Base-by-base conservation (phyloP, 129 eudicot species). In the Glebionis coronaria region DNA sequence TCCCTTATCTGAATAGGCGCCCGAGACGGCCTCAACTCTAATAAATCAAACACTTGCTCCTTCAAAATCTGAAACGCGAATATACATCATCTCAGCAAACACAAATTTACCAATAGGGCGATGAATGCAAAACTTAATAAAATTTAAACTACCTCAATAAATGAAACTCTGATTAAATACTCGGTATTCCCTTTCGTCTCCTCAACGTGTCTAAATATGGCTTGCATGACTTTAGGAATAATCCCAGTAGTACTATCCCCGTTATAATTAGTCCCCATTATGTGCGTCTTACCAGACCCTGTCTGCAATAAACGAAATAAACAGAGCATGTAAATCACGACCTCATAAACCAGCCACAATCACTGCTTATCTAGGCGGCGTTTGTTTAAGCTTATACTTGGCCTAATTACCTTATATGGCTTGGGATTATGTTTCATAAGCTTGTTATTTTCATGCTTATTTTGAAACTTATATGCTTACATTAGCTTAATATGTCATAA, bases 271-370 rank as follows among this genome's bases (percentile, higher is more conserved):
- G 99, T 93, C 9, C 99, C 99, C 99, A 93, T 93, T 0, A 97
- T 93, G 71, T 93, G 86, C 0, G 99, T 93, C 80, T 93, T 93
- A 12, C 97, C 99, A 0, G 99, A 93, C 5, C 97, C 99, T 8
- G 97, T 89, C 97, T 93, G 16, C 10, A 28, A 15, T 52, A 35
- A 45, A 51, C 70, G 40, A 70, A 38, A 64, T 2, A 70, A 20
- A 3, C 28, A 0, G 3, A 2, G 5, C 9, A 38, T 21, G 46
- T 6, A 51, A 59, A 47, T 9, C n/a, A 19, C 11, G 25, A 75
- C 51, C 68, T 19, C 21, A 25, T n/a, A 60, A 15, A 3, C n/a
- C 2, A 61, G 1, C 38, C 4, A 35, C 42, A 35, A 35, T 6
- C 42, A 1, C 2, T 3, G 53, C 0, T 49, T 49, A 49, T 49